Evolutionary conservation across 2,329 filamentous ascomycete species (phyloP).

Genomic region (Sclerotinia minor): DNA sequence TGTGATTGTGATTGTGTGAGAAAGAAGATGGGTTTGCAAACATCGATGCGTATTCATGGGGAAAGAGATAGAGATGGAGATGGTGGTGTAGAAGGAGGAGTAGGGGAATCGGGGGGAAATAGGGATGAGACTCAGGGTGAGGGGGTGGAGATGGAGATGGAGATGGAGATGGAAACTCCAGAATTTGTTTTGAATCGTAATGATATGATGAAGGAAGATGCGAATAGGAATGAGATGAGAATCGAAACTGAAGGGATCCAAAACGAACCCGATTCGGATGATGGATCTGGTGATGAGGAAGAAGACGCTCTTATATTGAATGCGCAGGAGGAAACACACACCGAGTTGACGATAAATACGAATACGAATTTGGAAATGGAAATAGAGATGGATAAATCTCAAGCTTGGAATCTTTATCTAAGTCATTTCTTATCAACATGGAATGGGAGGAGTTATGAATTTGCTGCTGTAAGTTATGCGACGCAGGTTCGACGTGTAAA

Average conservation of each 20-base stretch:
- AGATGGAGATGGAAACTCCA: too few relatives aligned
- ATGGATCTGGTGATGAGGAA: not conserved
- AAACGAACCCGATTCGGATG: not conserved
- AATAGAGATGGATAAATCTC: slow-evolving; percentile 32
- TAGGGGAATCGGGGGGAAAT: not conserved
- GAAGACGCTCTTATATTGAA: not conserved
- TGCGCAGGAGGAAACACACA: not conserved
- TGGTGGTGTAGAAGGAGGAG: too few relatives aligned
- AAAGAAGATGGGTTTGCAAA: too few relatives aligned
- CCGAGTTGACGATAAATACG: not conserved
- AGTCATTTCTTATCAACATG: slow-evolving; percentile 58
- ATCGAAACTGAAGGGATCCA: not conserved
- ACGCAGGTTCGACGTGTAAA: slow-evolving; percentile 50
- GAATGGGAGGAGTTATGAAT: slow-evolving; percentile 53
- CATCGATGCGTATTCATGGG: not conserved
- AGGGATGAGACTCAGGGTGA: not conserved
- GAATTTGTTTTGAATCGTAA: not conserved
- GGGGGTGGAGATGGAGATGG: not conserved
- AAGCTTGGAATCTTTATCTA: slow-evolving; percentile 48
- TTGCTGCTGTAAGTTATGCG: slow-evolving; percentile 35
- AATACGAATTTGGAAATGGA: not conserved
- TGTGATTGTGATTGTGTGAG: not conserved
- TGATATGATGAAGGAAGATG: not conserved
- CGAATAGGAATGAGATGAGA: not conserved
- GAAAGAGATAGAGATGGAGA: not conserved